Base-by-base conservation (phyloP, 164 flowering plant genomes). In the Pachysandra terminalis region DNA sequence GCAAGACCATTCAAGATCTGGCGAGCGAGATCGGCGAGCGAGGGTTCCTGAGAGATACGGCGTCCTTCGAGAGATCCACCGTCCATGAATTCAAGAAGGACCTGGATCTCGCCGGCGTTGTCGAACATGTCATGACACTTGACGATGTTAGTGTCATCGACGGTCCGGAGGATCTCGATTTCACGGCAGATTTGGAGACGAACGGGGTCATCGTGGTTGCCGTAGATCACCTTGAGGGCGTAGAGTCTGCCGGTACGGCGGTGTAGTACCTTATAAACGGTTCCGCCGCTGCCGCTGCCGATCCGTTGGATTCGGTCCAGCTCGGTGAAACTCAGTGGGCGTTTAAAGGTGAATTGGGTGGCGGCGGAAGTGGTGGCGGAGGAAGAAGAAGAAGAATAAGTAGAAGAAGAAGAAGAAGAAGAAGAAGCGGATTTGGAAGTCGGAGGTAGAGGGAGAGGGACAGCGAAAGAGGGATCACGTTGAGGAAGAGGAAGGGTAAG, bases 191-290 rank as follows among this genome's bases (percentile, higher is more conserved):
- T 94, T 93, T 91, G 97, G 22, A 77, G 86, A 16, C 90, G 87
- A 8, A 86, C 89, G 56, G 82, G 41, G 40, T 91, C 98, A 1
- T 90, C 97, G 77, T 87, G 97, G 77, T 77, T 71, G 9, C 96
- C 97, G 79, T 90, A 78, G 61, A 94, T 94, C 1, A 94, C 97
- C 65, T 94, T 94, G 49, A 94, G 85, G 17, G 98, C 98, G 73
- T 77, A 91, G 56, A 71, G 8, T 13, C 56, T 75, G 16, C 71
- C 67, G 21, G 89, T 81, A 16, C 85, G 85, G 5, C 81, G 77
- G 78, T 91, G 97, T 22, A 78, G 59, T 16, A 89, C 98, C 71
- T 86, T 86, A 84, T 89, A 91, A 37, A 93, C 98, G 57, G 96
- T 93, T 12, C 98, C 96, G 17, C 97, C 94, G 67, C 64, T 67